Base-by-base conservation (phyloP, 1,284 basidiomycete genomes). In the Ceratobasidium sp. region DNA sequence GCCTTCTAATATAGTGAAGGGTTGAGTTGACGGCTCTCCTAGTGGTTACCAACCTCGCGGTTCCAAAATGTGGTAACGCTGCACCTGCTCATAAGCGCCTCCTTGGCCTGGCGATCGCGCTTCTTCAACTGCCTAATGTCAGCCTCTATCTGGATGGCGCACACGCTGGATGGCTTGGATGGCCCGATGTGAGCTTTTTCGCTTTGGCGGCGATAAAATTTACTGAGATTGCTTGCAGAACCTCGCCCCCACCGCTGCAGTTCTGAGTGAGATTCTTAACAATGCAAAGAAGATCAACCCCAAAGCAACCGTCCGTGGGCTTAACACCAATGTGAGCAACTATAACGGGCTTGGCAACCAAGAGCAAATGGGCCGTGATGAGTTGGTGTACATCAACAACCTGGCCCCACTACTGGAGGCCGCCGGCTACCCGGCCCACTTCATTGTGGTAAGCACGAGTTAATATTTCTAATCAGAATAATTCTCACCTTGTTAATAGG, bases 11-110 rank as follows among this genome's bases (percentile, higher is more conserved):
- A 13, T n/a, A 20, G n/a, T 27, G 7, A 42, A 25, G 15, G 20
- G 13, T 50, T 27, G 38, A n/a, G 20, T 47, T 15, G 47, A 52
- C 7, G 3, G 8, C 25, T 40, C 31, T n/a, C 5, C 10, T 52
- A 71, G 62, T 73, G 38, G 70, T 73, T 20, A 73, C 70, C 53
- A 73, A 73, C 47, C 69, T 72, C 27, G 43, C 55, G 20, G 70
- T 69, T 4, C 53, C 50, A 29, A 72, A 73, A 31, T 73, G 70
- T 45, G 72, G 52, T 25, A 71, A 72, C 35, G 72, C 72, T 53
- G 72, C 72, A 25, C 69, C 70, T 12, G 72, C 49, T 10, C 67
- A 72, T 29, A 71, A 72, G 55, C 43, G 71, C 13, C 42, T 67
- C 12, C 42, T 68, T 29, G 50, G 60, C 12, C 34, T 68, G 1